Base-by-base conservation (phyloP, 225 moss, liverwort and hornwort genomes). In the Pseudisothecium myosuroides region DNA sequence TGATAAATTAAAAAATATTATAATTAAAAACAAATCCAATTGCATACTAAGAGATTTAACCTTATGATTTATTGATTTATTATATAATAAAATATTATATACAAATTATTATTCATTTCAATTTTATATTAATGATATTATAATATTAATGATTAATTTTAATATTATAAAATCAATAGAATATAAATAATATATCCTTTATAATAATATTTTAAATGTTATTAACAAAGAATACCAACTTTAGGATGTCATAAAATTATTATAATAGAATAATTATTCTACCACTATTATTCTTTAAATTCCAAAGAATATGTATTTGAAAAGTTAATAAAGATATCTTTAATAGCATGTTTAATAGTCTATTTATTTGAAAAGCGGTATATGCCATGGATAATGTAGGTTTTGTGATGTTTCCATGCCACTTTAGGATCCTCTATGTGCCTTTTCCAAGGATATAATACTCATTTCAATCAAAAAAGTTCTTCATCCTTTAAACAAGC, bases 331-430 rank as follows among this genome's bases (percentile, higher is more conserved):
- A 49, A 49, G 32, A 31, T 11, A 6, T 29, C 2, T 47, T 11
- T 6, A 45, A 18, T 6, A 17, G 4, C 32, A 6, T 31, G 4
- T 75, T 49, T 31, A 49, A 4, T n/a, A 39, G 22, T 28, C 0
- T 20, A 26, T 5, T 43, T 17, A 29, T 17, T 29, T 29, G 0
- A 18, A 29, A 31, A 29, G 11, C 2, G 0, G 0, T 10, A 1
- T 29, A 17, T 47, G 7, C 9, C 11, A 74, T 31, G 7, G 19
- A 12, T 47, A 36, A 19, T 41, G 14, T 71, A 41, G 71, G 4
- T n/a, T 13, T 5, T 14, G 26, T 26, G 15, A 41, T 71, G 15
- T 41, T 41, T 26, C 41, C 3, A 14, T 26, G 5, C 8, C 41
- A 14, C 9, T 2, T 26, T 14, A 9, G 1, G 5, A 41, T 71